Evolutionary conservation across 805 yeast genomes (phyloP).

Genomic region (Kockiozyma suomiensis): DNA sequence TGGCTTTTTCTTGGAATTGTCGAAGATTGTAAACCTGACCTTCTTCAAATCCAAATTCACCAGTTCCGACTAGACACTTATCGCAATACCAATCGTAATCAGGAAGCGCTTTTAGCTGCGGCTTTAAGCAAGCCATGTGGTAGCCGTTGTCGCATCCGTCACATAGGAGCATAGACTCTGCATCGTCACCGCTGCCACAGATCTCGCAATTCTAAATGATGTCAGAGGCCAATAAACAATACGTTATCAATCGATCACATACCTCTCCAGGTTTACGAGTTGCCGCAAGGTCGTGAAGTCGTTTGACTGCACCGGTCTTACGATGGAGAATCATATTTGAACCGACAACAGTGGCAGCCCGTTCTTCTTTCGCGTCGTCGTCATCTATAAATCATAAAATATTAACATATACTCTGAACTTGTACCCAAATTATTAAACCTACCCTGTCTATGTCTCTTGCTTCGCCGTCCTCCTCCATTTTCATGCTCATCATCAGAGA

Average conservation of each 20-base stretch:
- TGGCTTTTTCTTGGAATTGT: conserved; percentile 62
- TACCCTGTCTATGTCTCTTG: conserved; percentile 12
- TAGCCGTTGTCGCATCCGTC: conserved; percentile 72
- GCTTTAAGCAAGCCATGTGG: conserved; percentile 69
- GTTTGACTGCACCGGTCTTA: conserved; percentile 22
- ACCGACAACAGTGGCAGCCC: conserved; percentile 18
- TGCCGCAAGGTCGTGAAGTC: conserved; percentile 2
- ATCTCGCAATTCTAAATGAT: conserved; percentile 36
- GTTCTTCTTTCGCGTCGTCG: conserved; percentile 3
- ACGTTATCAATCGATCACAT: too few species aligned
- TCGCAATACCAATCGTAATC: conserved; percentile 77
- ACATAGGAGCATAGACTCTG: conserved; percentile 48
- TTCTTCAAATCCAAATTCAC: conserved; percentile 86
- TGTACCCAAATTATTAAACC: background rate
- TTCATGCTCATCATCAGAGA: background rate
- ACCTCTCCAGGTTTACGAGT: conserved; percentile 26
- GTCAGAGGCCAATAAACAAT: too few species aligned
- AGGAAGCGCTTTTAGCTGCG: conserved; percentile 57
- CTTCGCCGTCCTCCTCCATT: conserved; percentile 13
- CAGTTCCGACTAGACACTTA: conserved; percentile 80
- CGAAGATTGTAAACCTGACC: conserved; percentile 57
- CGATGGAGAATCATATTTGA: conserved; percentile 27
- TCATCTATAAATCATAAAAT: background rate
- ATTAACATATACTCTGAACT: background rate
- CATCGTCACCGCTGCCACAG: conserved; percentile 36